Evolutionary conservation across 2,329 filamentous ascomycete species (phyloP), one percentile per base, ranked within the genome.

Genomic region (Exophiala oligosperma): DNA sequence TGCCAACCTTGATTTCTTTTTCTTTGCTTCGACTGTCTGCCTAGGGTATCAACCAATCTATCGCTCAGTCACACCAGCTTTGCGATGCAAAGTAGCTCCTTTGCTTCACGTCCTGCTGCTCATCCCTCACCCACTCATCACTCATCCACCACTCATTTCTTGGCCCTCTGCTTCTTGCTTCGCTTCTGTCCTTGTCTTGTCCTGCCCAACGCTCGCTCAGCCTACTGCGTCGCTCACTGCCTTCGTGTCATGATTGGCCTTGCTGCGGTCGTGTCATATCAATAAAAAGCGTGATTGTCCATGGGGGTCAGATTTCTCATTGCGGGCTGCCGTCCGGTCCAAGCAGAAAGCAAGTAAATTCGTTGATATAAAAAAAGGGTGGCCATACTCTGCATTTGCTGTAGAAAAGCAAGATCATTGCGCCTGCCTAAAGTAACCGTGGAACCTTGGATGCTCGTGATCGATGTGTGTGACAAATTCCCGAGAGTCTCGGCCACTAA

Each of bases 1-100:
- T 57, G 55, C 49, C 43, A 57, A 35, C 49, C 55, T 57, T 53
- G 55, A 53, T 47, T 52, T 35, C 53, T 49, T 49, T 57, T 44
- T 56, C 35, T 51, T 38, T 46, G 51, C 40, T 43, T 43, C 21
- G 14, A 14, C 26, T 52, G 48, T 28, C 23, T 37, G 49, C 46
- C 48, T 38, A 57, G 50, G 55, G 32, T 43, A 43, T 44, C 55
- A n/a, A 52, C 35, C 29, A 43, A 49, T 26, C 44, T 48, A 44
- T 53, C 55, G 23, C 28, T 23, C 17, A 49, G 23, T 52, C 55
- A 57, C 55, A 48, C 55, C 12, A 47, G 12, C 44, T 60, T 52
- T 53, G 37, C 17, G 44, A 52, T 53, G 52, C 35, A 32, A 44
- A 35, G 32, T 35, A 35, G 32, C 32, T 35, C 32, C 32, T 35